Evolutionary conservation across 2,329 filamentous ascomycete genomes (phyloP).

Genomic region (Cladosporium sp.): DNA sequence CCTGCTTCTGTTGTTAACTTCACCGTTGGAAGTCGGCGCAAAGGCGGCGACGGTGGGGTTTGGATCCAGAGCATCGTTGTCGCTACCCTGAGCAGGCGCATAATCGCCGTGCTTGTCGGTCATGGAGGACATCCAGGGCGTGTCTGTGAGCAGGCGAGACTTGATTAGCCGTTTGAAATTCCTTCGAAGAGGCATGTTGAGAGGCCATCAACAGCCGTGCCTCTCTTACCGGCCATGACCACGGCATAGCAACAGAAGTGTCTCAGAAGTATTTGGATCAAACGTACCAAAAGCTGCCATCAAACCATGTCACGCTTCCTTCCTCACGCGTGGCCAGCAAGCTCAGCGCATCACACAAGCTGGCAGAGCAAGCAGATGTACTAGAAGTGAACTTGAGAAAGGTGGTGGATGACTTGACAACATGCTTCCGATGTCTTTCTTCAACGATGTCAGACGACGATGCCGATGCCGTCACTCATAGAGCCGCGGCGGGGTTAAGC

Average conservation of each 20-base stretch:
- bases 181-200: slow-evolving; percentile 13
- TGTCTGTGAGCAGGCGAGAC: slow-evolving; percentile 27
- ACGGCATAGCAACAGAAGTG: background rate
- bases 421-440: background rate
- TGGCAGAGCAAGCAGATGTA: slow-evolving; percentile 9
- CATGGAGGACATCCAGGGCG: slow-evolving; percentile 52
- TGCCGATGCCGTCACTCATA: background rate
- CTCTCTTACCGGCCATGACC: too few relatives aligned
- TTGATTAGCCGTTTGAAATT: slow-evolving; percentile 18
- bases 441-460: too few relatives aligned
- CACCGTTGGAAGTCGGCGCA: slow-evolving; percentile 71
- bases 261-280: background rate
- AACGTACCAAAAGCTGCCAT: slow-evolving; percentile 28
- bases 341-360: background rate
- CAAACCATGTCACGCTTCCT: slow-evolving; percentile 13
- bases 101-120: slow-evolving; percentile 39
- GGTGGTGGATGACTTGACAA: background rate
- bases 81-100: slow-evolving; percentile 34
- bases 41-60: slow-evolving; percentile 80
- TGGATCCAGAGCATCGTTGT: slow-evolving; percentile 37
- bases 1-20: slow-evolving; percentile 16
- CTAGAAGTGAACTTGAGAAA: background rate
- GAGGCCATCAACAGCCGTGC: background rate
- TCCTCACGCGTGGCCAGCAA: slow-evolving; percentile 2
- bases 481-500: background rate